Conservation (phyloP, 371 early-diverging fungal genomes). For the Mortierella polycephala region DNA sequence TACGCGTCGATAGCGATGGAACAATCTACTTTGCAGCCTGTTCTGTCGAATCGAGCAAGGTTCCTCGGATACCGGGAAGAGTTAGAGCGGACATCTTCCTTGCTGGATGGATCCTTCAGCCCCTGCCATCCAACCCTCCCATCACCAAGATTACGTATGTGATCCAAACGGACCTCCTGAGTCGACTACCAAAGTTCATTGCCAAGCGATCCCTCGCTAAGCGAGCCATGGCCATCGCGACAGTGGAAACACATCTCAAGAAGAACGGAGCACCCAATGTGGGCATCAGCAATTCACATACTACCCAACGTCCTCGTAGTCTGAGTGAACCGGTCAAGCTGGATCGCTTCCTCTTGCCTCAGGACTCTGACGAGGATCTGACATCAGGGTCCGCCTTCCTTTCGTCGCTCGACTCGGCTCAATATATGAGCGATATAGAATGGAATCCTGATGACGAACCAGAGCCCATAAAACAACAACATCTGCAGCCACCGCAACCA, state of each 20-base stretch:
- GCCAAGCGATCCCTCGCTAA: conserved; percentile 73
- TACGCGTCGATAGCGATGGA: conserved; percentile 63
- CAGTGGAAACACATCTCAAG: conserved; percentile 65
- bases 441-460: conserved; percentile 15
- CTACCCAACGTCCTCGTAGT: conserved; percentile 27
- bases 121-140: conserved; percentile 62
- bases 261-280: conserved; percentile 58
- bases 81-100: conserved; percentile 67
- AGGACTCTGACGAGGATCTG: conserved; percentile 30
- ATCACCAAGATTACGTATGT: conserved; percentile 72
- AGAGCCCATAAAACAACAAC: neutral
- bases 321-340: conserved; percentile 37
- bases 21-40: conserved; percentile 71
- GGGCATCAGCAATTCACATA: neutral
- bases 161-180: conserved; percentile 59
- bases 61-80: conserved; percentile 64
- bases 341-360: conserved; percentile 22
- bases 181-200: conserved; percentile 69
- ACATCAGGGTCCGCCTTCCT: conserved; percentile 8
- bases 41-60: conserved; percentile 70
- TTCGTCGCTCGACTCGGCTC: conserved; percentile 13
- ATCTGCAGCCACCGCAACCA: neutral
- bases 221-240: conserved; percentile 68
- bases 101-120: conserved; percentile 71
- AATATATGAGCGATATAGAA: conserved; percentile 10